Evolutionary conservation across 805 yeast species (phyloP), one percentile per base, ranked within the genome.

Genomic region (Myxozyma neglecta): DNA sequence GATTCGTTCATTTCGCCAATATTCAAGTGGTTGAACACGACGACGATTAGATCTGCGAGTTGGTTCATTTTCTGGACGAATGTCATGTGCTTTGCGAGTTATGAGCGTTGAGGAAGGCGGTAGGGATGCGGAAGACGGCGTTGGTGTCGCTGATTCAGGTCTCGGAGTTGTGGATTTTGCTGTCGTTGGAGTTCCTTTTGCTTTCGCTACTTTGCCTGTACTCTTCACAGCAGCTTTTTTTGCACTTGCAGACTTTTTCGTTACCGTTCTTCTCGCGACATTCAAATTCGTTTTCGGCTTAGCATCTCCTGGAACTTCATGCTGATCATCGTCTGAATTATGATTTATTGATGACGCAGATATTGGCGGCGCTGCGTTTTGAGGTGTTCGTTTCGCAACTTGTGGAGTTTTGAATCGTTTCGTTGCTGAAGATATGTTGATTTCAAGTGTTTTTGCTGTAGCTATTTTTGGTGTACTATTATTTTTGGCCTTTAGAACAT

Each of bases 1-100:
- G 39, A 88, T 82, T 63, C 84, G 78, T 73, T 90, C 97, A 70
- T 88, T 89, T 71, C 88, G 83, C 97, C 97, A 90, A 72, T 81
- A 88, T 2, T 89, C 91, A 64, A 90, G 75, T 0, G 96, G 93
- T 2, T 86, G 32, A 7, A 62, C 52, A 13, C 65, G 56, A 9
- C 45, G 43, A 5, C 65, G 52, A 9, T 48, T 48, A 4, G 65
- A 62, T 16, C 63, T 56, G 8, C 63, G 55, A 5, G 40, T 46
- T 9, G 32, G 7, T n/a, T 51, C 55, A 9, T 32, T 45, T 32
- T 51, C 55, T 40, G 16, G 39, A 14, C 37, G 39, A 6, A 1
- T 5, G 14, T 50, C 20, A 5, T 32, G 14, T 16, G 39, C 11
- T 34, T 35, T n/a, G 16, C 40, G 43, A 9, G 10, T 50, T 18